These are phyloP conservation scores for Aspergillus intermedius DNA, from an alignment of 2,329 filamentous ascomycete genomes.

Conservation along the genomic window DNA sequence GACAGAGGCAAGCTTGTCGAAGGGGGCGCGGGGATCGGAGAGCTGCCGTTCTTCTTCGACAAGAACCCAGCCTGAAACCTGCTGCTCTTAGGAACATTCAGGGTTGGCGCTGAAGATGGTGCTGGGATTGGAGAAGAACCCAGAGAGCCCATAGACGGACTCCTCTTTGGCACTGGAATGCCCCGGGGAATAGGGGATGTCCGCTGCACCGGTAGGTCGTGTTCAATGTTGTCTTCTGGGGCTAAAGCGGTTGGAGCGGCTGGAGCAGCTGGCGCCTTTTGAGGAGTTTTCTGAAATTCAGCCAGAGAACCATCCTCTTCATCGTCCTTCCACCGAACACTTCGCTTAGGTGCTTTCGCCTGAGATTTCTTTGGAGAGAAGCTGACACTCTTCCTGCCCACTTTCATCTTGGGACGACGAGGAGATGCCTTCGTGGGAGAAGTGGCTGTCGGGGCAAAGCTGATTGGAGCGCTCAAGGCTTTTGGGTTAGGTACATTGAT, in stretches of 20 bases:
- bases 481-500: slow-evolving; percentile 23
- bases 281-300: slow-evolving; percentile 86
- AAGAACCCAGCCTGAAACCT: slow-evolving; percentile 89
- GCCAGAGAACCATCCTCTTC: slow-evolving; percentile 77
- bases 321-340: slow-evolving; percentile 88
- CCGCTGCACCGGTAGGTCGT: slow-evolving; percentile 42
- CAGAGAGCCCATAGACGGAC: slow-evolving; percentile 28
- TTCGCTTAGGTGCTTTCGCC: slow-evolving; percentile 63
- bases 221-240: slow-evolving; percentile 45
- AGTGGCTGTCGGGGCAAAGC: slow-evolving; percentile 29
- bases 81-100: slow-evolving; percentile 58
- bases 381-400: slow-evolving; percentile 63
- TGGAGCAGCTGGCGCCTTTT: slow-evolving; percentile 52
- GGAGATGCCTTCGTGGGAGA: slow-evolving; percentile 73
- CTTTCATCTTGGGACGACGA: slow-evolving; percentile 62
- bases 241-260: no score
- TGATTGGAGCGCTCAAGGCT: slow-evolving; percentile 20
- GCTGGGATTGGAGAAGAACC: slow-evolving; percentile 54
- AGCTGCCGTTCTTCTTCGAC: slow-evolving; percentile 60
- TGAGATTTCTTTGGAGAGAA: slow-evolving; percentile 69
- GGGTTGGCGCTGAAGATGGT: slow-evolving; percentile 49
- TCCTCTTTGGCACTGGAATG: slow-evolving; percentile 36
- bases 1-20: slow-evolving; percentile 56
- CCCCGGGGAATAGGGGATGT: slow-evolving; percentile 45
- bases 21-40: slow-evolving; percentile 55